Percentiles rank a stretch among this genome's conserved stretches.
Evolutionary conservation across 805 yeast species (phyloP).

Genomic region (Metschnikowia dekortorum): DNA sequence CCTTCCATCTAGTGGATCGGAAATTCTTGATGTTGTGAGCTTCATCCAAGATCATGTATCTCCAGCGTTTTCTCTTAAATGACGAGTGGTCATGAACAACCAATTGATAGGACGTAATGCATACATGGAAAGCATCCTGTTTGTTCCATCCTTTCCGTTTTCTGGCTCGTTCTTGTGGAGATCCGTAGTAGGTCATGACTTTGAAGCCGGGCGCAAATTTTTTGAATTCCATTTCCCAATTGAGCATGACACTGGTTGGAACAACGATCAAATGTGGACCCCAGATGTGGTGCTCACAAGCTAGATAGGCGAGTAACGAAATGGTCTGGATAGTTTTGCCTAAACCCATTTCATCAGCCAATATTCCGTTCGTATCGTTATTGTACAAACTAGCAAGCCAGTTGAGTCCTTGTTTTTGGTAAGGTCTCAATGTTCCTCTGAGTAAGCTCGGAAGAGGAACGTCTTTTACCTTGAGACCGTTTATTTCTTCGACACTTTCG

Average conservation of each 20-base stretch:
- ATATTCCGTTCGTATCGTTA: conserved; percentile 89
- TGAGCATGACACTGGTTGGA: conserved; percentile 94
- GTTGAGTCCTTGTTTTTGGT: conserved; percentile 93
- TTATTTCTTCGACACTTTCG: conserved; percentile 30
- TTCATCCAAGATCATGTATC: conserved; percentile 94
- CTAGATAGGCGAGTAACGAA: conserved; percentile 76
- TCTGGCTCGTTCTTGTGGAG: conserved; percentile 93
- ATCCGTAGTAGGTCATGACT: conserved; percentile 91
- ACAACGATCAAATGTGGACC: conserved; percentile 97
- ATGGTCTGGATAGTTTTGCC: conserved; percentile 97
- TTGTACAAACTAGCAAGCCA: conserved; percentile 95
- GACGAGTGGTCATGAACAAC: conserved; percentile 97
- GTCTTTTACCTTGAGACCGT: conserved; percentile 46
- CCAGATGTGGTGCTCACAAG: conserved; percentile 93
- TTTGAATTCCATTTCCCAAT: conserved; percentile 99
- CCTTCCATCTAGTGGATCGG: conserved; percentile 96
- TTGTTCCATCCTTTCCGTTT: conserved; percentile 98
- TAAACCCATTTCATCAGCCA: conserved; percentile 99
- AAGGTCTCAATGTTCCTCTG: conserved; percentile 79
- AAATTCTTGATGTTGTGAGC: conserved; percentile 98
- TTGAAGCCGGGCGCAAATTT: conserved; percentile 98
- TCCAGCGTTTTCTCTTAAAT: conserved; percentile 90
- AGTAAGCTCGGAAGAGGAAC: conserved; percentile 75
- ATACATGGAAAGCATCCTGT: conserved; percentile 91
- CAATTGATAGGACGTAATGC: conserved; percentile 93